Conservation (phyloP, 2,329 filamentous ascomycete species). For the Endocalyx cinctus region DNA sequence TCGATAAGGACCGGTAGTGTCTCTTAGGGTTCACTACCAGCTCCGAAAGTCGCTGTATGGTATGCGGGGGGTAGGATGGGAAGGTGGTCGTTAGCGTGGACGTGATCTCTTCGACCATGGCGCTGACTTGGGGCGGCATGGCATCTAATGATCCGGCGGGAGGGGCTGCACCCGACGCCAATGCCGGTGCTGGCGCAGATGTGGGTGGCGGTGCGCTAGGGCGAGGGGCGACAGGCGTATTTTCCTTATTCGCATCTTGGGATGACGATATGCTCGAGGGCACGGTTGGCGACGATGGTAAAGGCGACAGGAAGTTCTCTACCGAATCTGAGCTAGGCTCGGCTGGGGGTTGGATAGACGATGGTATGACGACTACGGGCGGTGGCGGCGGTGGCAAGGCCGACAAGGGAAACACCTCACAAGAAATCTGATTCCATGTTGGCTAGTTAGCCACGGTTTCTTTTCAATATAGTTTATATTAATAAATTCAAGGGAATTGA, state of each 20-base stretch:
- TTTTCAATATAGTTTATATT: not conserved
- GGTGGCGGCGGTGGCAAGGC: conserved; percentile 41
- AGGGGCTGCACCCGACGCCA: conserved; percentile 33
- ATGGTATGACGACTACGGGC: conserved; percentile 18
- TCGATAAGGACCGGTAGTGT: conserved; percentile 76
- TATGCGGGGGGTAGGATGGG: conserved; percentile 74
- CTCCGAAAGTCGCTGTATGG: conserved; percentile 86
- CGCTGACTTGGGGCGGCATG: conserved; percentile 60
- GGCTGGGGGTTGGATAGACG: conserved; percentile 33
- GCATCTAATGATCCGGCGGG: too few species aligned
- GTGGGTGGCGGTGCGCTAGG: conserved; percentile 33
- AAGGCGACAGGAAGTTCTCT: conserved; percentile 39
- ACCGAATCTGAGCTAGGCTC: conserved; percentile 30
- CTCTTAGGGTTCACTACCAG: conserved; percentile 70
- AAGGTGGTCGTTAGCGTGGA: conserved; percentile 64
- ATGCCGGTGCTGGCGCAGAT: conserved; percentile 30
- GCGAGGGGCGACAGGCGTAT: conserved; percentile 32
- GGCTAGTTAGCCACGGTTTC: conserved; percentile 6
- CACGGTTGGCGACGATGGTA: conserved; percentile 40
- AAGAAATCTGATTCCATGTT: conserved; percentile 57
- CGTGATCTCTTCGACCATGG: conserved; percentile 58
- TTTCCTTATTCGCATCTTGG: conserved; percentile 65
- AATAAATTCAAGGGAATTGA: conserved; percentile 1
- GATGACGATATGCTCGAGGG: conserved; percentile 34
- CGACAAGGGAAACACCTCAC: conserved; percentile 71